phyloP scores from a whole-genome alignment of 2,329 filamentous ascomycete species.

The Sodiomyces alkalinus region DNA sequence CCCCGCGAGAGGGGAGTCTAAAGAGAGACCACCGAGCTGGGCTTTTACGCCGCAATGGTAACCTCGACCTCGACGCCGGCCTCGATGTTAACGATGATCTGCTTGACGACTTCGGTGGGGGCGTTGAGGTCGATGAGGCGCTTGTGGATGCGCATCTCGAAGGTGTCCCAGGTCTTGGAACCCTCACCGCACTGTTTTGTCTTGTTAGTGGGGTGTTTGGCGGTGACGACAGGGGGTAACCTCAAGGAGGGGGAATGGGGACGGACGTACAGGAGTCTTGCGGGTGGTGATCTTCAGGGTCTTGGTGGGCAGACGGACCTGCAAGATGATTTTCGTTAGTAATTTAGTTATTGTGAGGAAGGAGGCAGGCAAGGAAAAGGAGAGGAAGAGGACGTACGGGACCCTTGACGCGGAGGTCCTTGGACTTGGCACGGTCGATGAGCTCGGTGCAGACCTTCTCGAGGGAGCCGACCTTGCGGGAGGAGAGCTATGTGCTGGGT shows the following conservation, averaged over 20 bases:
- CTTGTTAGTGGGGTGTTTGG: no score
- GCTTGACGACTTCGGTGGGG: conserved; percentile 94
- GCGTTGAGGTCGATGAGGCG: conserved; percentile 93
- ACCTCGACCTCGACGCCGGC: conserved; percentile 88
- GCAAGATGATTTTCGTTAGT: no score
- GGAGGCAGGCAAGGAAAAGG: no score
- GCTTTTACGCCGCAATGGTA: conserved; percentile 65
- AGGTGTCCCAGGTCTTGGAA: conserved; percentile 99
- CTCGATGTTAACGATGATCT: conserved; percentile 94
- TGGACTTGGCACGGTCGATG: conserved; percentile 95
- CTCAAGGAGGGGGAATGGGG: conserved; percentile 16
- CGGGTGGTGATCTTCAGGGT: conserved; percentile 91
- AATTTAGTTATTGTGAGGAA: no score
- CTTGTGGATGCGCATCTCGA: conserved; percentile 99
- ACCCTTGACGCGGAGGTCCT: conserved; percentile 90
- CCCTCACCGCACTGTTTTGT: conserved; percentile 93
- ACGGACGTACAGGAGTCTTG: conserved; percentile 98
- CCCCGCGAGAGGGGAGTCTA: no score
- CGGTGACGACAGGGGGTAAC: no score
- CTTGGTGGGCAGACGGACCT: conserved; percentile 96
- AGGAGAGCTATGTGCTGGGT: no score
- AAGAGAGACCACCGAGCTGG: no score
- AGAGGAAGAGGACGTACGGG: background rate
- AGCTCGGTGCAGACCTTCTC: conserved; percentile 98
- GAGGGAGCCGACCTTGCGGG: conserved; percentile 84